These are phyloP conservation scores for Boletus tylopilopsis DNA, from an alignment of 768 basidiomycete genomes.

Conservation along the genomic window DNA sequence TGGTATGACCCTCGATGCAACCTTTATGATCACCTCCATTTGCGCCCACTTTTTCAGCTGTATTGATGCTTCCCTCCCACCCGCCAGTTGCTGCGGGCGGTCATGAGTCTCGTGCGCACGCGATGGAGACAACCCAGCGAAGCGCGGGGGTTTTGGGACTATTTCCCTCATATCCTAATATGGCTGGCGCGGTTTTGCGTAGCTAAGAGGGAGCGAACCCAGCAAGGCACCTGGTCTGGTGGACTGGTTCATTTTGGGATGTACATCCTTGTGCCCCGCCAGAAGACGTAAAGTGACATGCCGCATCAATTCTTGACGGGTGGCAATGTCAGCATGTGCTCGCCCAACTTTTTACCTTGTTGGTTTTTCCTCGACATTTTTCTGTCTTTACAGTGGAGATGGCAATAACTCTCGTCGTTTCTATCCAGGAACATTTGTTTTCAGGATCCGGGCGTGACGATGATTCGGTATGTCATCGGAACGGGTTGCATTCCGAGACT, in stretches of 20 bases:
- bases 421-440: background rate
- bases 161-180: conserved; percentile 3
- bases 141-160: conserved; percentile 12
- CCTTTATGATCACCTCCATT: conserved; percentile 8
- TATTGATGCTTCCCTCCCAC: conserved; percentile 2
- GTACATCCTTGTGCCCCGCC: conserved; percentile 7
- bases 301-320: conserved; percentile 19
- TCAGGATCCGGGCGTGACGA: conserved; percentile 7
- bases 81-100: conserved; percentile 5
- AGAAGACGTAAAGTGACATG: conserved; percentile 26
- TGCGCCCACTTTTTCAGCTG: conserved; percentile 12
- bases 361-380: background rate
- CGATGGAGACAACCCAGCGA: conserved; percentile 2
- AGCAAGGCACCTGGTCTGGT: conserved; percentile 6
- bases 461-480: conserved; percentile 10
- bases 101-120: conserved; percentile 8
- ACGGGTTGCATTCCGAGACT: conserved; percentile 3
- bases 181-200: conserved; percentile 10
- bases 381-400: background rate
- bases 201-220: conserved; percentile 5
- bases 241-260: conserved; percentile 9
- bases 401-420: background rate
- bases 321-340: conserved; percentile 14
- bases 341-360: conserved; percentile 7
- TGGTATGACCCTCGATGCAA: conserved; percentile 4